Evolutionary conservation across 805 yeast genomes (phyloP).

Genomic region (Hanseniaspora taiwanica): DNA sequence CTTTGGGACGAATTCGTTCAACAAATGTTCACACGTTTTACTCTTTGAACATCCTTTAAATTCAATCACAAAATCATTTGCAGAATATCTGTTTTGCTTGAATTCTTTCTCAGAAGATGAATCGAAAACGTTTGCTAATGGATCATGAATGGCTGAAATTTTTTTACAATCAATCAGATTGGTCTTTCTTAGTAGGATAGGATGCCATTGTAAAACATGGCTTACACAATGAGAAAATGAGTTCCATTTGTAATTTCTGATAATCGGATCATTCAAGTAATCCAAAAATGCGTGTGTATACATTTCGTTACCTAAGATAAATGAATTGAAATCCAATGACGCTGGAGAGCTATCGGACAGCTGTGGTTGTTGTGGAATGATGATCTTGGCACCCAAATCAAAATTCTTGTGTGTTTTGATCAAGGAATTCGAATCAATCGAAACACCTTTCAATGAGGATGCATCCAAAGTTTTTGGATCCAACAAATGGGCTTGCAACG

Average conservation of each 20-base stretch:
- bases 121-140: conserved; percentile 16
- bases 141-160: conserved; percentile 35
- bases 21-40: conserved; percentile 38
- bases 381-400: conserved; percentile 32
- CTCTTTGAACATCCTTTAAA: conserved; percentile 44
- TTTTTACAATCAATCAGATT: conserved; percentile 57
- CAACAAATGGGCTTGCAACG: conserved; percentile 46
- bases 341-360: conserved; percentile 37
- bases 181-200: conserved; percentile 57
- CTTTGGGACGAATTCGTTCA: conserved; percentile 12
- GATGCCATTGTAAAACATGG: conserved; percentile 95
- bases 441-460: conserved; percentile 48
- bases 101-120: conserved; percentile 18
- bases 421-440: not conserved
- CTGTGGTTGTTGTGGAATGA: conserved; percentile 68
- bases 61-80: conserved; percentile 56
- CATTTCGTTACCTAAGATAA: conserved; percentile 54
- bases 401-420: conserved; percentile 47
- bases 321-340: conserved; percentile 27
- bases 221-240: conserved; percentile 55
- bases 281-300: conserved; percentile 62
- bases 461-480: conserved; percentile 48
- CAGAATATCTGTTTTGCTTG: conserved; percentile 37
- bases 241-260: conserved; percentile 42
- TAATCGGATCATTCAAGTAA: conserved; percentile 62